Percentiles rank a stretch among this genome's conserved stretches.
Conservation (phyloP, 257 asterid species). For the Oldenlandia corymbosa region DNA sequence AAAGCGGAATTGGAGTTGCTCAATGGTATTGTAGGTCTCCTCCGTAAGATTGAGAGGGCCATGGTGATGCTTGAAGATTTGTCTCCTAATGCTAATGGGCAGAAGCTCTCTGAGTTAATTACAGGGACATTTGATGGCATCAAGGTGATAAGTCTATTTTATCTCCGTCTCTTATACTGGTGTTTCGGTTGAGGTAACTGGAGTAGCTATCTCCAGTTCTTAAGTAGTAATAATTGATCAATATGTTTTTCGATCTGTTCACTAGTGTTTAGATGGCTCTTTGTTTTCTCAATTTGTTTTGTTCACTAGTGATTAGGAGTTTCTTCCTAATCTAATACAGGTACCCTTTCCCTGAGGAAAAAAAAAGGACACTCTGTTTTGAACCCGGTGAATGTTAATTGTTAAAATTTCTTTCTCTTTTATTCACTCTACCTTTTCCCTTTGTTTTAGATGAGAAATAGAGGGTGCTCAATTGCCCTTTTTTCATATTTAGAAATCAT, state of each 20-base stretch:
- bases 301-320: no score
- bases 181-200: background rate
- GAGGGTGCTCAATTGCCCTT: background rate
- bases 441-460: background rate
- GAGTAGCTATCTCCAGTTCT: background rate
- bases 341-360: no score
- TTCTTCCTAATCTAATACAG: no score
- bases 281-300: no score
- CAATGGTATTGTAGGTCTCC: constrained; percentile 48
- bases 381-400: no score
- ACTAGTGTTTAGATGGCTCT: no score
- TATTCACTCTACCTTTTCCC: no score
- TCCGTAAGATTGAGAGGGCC: constrained; percentile 46
- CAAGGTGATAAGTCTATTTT: constrained; percentile 42
- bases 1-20: constrained; percentile 61
- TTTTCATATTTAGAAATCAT: background rate
- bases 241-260: background rate
- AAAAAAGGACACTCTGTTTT: no score
- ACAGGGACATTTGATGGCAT: constrained; percentile 80
- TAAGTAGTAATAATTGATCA: background rate
- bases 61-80: constrained; percentile 53
- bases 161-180: background rate
- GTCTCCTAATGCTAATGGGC: constrained; percentile 27
- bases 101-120: constrained; percentile 56
- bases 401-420: no score